Conservation (phyloP, 768 basidiomycete genomes). For the Naganishia vishniacii region DNA sequence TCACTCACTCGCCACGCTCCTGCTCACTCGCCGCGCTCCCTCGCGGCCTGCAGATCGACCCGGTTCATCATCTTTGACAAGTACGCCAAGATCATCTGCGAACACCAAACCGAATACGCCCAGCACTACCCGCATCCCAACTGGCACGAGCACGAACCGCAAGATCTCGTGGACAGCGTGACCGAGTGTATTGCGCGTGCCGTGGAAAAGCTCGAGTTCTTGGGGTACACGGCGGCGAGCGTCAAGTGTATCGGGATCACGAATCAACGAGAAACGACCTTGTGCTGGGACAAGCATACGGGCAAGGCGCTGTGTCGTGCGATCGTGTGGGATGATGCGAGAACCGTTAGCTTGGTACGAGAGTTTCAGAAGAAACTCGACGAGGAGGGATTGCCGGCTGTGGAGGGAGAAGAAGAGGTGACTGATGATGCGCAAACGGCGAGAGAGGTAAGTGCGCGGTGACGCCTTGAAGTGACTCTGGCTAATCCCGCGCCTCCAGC, state of each 20-base stretch:
- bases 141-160: conserved; percentile 93
- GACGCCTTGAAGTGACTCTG: neutral
- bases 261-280: conserved; percentile 92
- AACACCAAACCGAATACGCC: conserved; percentile 86
- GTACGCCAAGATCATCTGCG: conserved; percentile 76
- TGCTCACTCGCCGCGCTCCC: neutral
- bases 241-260: conserved; percentile 94
- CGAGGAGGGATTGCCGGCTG: conserved; percentile 58
- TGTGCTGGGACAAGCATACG: conserved; percentile 84
- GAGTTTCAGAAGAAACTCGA: conserved; percentile 68
- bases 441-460: conserved; percentile 23
- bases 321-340: conserved; percentile 92
- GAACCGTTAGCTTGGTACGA: conserved; percentile 79
- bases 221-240: conserved; percentile 68
- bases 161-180: conserved; percentile 70
- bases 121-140: conserved; percentile 89
- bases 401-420: conserved; percentile 64
- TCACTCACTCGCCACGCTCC: no score
- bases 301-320: conserved; percentile 72
- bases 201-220: conserved; percentile 62
- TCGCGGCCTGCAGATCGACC: conserved; percentile 60
- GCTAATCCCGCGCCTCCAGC: neutral
- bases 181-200: conserved; percentile 70
- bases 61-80: conserved; percentile 88
- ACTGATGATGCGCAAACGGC: conserved; percentile 54